These are phyloP conservation scores for Pseudogymnoascus sp. DNA, from an alignment of 2,329 filamentous ascomycete genomes.

Conservation along the genomic window DNA sequence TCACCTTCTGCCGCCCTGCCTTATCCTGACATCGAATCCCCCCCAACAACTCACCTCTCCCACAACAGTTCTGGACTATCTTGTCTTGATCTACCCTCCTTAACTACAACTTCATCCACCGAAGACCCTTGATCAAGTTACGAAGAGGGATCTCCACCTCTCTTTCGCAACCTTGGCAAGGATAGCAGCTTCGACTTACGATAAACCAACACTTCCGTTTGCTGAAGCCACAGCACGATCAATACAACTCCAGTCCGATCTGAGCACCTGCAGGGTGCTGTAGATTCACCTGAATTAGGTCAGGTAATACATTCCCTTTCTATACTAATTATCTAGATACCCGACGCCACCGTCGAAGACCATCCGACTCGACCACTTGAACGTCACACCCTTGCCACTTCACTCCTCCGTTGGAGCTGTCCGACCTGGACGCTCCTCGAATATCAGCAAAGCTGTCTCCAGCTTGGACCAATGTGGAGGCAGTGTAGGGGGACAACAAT, in stretches of 20 bases:
- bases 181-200: slow-evolving; percentile 9
- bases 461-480: slow-evolving; percentile 19
- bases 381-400: slow-evolving; percentile 7
- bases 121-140: slow-evolving; percentile 19
- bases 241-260: background rate
- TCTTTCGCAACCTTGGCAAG: slow-evolving; percentile 11
- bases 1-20: background rate
- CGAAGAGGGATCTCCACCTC: slow-evolving; percentile 30
- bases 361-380: background rate
- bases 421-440: slow-evolving; percentile 28
- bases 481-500: slow-evolving; percentile 46
- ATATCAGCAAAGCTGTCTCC: slow-evolving; percentile 23
- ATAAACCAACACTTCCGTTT: slow-evolving; percentile 9
- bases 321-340: background rate
- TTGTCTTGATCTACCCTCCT: background rate
- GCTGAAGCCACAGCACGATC: slow-evolving; percentile 7
- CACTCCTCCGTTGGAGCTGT: slow-evolving; percentile 24
- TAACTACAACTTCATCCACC: background rate
- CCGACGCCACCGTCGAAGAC: background rate
- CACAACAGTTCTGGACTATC: background rate
- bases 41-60: background rate
- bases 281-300: background rate
- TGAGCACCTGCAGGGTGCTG: background rate
- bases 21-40: background rate
- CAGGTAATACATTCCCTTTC: slow-evolving; percentile 6